Percentiles rank a stretch among this genome's conserved stretches.
Conservation (phyloP, 352 stramenopile species). For the Pythium dissotocum region DNA sequence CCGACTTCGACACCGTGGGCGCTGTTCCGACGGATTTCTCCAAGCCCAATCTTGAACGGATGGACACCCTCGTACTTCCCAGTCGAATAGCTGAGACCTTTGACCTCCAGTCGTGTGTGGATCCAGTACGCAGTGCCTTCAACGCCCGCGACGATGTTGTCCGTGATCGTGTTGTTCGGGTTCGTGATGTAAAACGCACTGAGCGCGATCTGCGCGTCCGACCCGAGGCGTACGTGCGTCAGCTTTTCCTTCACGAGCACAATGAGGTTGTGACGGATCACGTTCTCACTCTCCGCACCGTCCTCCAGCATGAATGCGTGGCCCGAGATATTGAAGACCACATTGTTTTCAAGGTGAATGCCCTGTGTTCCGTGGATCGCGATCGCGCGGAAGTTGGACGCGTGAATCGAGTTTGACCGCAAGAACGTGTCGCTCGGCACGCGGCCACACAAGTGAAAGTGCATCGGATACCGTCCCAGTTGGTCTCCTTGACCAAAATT, state of each 20-base stretch:
- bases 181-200: conserved; percentile 57
- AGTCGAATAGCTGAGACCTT: conserved; percentile 30
- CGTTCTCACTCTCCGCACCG: conserved; percentile 57
- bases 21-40: conserved; percentile 31
- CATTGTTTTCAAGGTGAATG: conserved; percentile 42
- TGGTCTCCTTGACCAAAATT: conserved; percentile 50
- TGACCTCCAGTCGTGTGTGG: conserved; percentile 37
- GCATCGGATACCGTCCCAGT: conserved; percentile 46
- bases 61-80: conserved; percentile 32
- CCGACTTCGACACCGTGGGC: conserved; percentile 31
- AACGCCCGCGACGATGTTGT: conserved; percentile 43
- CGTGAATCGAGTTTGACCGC: conserved; percentile 39
- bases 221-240: conserved; percentile 28
- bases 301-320: conserved; percentile 63
- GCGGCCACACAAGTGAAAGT: conserved; percentile 42
- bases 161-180: conserved; percentile 45
- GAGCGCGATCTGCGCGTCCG: conserved; percentile 26
- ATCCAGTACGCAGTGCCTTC: conserved; percentile 54
- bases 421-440: conserved; percentile 37
- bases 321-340: conserved; percentile 48
- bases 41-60: conserved; percentile 32
- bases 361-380: conserved; percentile 52
- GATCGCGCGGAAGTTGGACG: conserved; percentile 44
- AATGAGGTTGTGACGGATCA: conserved; percentile 52
- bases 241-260: conserved; percentile 40